Percentiles rank a stretch among this genome's conserved stretches.
phyloP scores from a whole-genome alignment of 2,329 filamentous ascomycete genomes.

The Apiospora aurea region DNA sequence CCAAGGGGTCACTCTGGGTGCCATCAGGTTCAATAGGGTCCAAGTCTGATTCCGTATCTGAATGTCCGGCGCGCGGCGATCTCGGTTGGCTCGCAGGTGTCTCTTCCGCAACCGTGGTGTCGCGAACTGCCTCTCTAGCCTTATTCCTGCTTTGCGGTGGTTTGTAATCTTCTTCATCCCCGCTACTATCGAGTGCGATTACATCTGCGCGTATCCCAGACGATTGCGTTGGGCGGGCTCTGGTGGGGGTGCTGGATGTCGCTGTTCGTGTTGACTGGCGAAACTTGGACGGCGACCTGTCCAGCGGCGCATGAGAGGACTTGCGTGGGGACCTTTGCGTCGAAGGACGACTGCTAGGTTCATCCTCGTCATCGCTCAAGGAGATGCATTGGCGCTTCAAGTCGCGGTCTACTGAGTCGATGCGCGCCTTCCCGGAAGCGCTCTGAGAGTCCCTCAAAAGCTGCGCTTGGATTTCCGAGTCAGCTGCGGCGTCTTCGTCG shows the following conservation, averaged over 20 bases:
- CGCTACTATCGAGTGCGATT: slow-evolving; percentile 37
- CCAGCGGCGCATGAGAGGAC: background rate
- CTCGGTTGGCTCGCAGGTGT: background rate
- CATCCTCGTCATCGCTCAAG: background rate
- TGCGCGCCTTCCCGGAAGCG: background rate
- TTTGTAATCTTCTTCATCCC: slow-evolving; percentile 30
- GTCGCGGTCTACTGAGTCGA: background rate
- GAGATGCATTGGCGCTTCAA: slow-evolving; percentile 7
- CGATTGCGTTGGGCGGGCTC: background rate
- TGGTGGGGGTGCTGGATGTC: background rate
- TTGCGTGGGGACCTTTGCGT: background rate
- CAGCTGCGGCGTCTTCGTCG: slow-evolving; percentile 27
- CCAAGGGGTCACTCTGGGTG: slow-evolving; percentile 49
- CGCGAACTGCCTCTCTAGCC: slow-evolving; percentile 12
- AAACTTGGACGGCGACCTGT: slow-evolving; percentile 12
- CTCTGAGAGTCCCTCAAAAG: background rate
- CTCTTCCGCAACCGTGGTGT: background rate
- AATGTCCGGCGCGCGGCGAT: background rate
- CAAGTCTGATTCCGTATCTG: background rate
- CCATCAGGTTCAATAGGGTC: slow-evolving; percentile 20
- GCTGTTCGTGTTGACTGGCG: background rate
- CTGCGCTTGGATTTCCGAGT: slow-evolving; percentile 8
- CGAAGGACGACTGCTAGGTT: background rate
- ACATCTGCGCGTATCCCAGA: slow-evolving; percentile 26
- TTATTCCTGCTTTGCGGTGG: slow-evolving; percentile 1